Conservation (phyloP, 495 filamentous ascomycete genomes). For the Alectoria sarmentosa region DNA sequence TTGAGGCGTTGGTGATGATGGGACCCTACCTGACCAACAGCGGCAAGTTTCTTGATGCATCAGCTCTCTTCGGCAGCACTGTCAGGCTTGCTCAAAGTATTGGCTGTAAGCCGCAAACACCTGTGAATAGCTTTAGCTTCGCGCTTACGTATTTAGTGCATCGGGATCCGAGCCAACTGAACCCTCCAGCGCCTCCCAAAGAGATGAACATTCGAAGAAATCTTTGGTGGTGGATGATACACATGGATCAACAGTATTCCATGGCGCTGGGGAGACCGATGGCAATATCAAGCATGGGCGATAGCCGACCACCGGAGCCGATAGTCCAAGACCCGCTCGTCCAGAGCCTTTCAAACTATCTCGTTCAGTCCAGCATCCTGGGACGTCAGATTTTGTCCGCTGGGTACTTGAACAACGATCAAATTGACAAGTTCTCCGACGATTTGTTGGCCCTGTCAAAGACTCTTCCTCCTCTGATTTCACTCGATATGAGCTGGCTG, state of each 20-base stretch:
- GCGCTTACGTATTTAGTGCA: slow-evolving; percentile 29
- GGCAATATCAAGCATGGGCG: slow-evolving; percentile 41
- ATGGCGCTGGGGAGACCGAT: slow-evolving; percentile 41
- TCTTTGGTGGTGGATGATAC: slow-evolving; percentile 46
- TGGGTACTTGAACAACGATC: slow-evolving; percentile 32
- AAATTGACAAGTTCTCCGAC: slow-evolving; percentile 42
- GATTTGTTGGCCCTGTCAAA: slow-evolving; percentile 33
- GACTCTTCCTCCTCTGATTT: slow-evolving; percentile 37
- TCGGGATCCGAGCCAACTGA: slow-evolving; percentile 38
- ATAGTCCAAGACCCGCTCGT: slow-evolving; percentile 34
- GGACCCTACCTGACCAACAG: slow-evolving; percentile 43
- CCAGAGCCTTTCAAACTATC: slow-evolving; percentile 35
- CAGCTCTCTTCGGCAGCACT: slow-evolving; percentile 40
- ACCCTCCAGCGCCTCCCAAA: slow-evolving; percentile 35
- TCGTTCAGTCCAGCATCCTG: slow-evolving; percentile 40
- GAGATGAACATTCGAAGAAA: slow-evolving; percentile 35
- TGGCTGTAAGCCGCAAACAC: slow-evolving; percentile 27
- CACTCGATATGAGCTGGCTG: slow-evolving; percentile 41
- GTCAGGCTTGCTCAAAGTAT: slow-evolving; percentile 42
- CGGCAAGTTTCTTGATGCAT: slow-evolving; percentile 44
- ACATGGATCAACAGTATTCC: slow-evolving; percentile 45
- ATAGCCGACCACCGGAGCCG: slow-evolving; percentile 38
- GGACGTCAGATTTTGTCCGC: slow-evolving; percentile 39
- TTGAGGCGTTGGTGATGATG: slow-evolving; percentile 40
- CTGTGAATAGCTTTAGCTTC: neutral